Base-by-base conservation (phyloP, 2,329 filamentous ascomycete species). In the Botrytis fragariae region DNA sequence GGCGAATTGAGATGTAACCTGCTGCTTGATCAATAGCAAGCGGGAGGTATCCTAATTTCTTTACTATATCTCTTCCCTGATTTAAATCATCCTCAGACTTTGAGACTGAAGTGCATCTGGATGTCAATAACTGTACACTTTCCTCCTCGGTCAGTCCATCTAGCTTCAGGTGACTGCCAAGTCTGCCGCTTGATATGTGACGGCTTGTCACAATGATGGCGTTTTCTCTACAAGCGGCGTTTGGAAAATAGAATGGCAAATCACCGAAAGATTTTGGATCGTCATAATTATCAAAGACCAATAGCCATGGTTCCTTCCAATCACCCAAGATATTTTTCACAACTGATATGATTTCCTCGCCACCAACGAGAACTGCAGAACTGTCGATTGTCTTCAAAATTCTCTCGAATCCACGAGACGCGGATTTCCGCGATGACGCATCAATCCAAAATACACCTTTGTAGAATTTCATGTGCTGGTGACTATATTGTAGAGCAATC, bases 231-330 rank as follows among this genome's bases (percentile, higher is more conserved):
- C 18, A 42, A 29, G 16, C 44, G 32, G 69, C 20, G 1, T n/a
- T 39, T 25, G 72, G 72, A 54, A 73, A 64, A 45, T 45, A 73
- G 7, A 59, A 57, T 63, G 57, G 29, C n/a, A 73, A 25, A 20
- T 51, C 51, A 48, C 22, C 35, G 42, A 76, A 76, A 8, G 70
- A 60, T 6, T 57, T 51, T 37, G 73, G 75, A 39, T 75, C 39
- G 63, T 79, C 78, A 22, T 73, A 76, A 60, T 79, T 79, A 45
- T 79, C 78, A 59, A 77, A 76, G 32, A 78, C 76, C 7, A 79
- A 44, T 35, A 79, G 54, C 78, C 78, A 79, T 9, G 51, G 67
- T 4, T 42, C 39, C 25, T 64, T n/a, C 71, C 71, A 71, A 35
- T 32, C 9, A 25, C 69, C 16, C 54, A 78, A 25, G 39, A 54